These are phyloP conservation scores for Bondarzewia mesenterica DNA, from an alignment of 1,284 basidiomycete genomes.

Conservation along the genomic window DNA sequence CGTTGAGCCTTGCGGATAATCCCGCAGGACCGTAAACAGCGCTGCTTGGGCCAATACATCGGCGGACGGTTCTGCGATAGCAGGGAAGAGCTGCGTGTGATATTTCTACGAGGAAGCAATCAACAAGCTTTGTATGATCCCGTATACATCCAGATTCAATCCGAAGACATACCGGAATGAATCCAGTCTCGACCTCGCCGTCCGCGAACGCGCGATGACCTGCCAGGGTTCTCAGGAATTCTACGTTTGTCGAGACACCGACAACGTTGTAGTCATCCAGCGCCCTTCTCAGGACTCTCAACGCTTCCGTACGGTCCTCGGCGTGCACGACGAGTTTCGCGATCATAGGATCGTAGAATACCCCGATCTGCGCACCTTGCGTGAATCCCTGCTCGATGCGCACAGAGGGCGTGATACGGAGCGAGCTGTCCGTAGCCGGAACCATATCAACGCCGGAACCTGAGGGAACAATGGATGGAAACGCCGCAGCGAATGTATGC, in stretches of 20 bases:
- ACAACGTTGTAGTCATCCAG: constrained; percentile 87
- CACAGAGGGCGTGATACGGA: constrained; percentile 51
- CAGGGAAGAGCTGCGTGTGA: constrained; percentile 68
- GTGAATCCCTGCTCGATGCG: constrained; percentile 90
- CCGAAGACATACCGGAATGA: constrained; percentile 58
- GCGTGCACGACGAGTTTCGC: constrained; percentile 91
- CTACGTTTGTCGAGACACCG: constrained; percentile 86
- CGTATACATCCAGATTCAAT: too few species aligned
- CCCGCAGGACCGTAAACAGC: constrained; percentile 65
- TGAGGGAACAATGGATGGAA: constrained; percentile 15
- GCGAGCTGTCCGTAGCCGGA: constrained; percentile 25
- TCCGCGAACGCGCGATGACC: constrained; percentile 70
- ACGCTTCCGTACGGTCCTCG: constrained; percentile 77
- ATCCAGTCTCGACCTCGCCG: constrained; percentile 89
- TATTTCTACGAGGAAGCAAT: constrained; percentile 52
- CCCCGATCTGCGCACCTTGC: constrained; percentile 81
- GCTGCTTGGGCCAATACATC: constrained; percentile 73
- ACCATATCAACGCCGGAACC: constrained; percentile 15
- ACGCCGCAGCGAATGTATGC: constrained; percentile 48
- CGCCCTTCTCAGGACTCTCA: constrained; percentile 73
- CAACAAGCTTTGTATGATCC: too few species aligned
- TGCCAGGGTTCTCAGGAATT: constrained; percentile 78
- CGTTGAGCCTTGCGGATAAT: constrained; percentile 30
- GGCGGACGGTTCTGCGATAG: constrained; percentile 44
- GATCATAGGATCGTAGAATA: constrained; percentile 94